Conservation (phyloP, 768 basidiomycete species). For the Hortiboletus flavorubellus region DNA sequence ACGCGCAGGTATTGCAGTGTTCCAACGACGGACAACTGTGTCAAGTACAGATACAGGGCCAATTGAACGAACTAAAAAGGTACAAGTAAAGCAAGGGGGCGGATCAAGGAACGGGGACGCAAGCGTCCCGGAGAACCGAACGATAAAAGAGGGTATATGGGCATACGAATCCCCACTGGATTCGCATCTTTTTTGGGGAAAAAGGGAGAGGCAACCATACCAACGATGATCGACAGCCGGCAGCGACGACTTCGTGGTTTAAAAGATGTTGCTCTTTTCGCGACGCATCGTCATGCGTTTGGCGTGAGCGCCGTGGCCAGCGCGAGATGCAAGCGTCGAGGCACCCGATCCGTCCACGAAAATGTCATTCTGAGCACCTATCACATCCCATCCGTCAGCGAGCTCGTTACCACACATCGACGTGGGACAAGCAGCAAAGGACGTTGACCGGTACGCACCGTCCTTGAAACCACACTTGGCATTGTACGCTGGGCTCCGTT, state of each 20-base stretch:
- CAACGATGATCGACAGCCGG: neutral
- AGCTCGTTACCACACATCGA: neutral
- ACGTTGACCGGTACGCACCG: conserved; percentile 5
- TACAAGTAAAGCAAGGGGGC: neutral
- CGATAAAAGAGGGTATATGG: neutral
- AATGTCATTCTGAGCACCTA: conserved; percentile 19
- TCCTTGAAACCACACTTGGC: conserved; percentile 5
- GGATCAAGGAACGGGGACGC: neutral
- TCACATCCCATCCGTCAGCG: neutral
- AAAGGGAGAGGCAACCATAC: neutral
- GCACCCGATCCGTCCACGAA: neutral
- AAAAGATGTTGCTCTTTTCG: neutral
- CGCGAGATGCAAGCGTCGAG: neutral
- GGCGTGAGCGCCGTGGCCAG: neutral
- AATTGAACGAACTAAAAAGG: neutral
- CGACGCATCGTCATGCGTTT: conserved; percentile 1
- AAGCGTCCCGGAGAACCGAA: neutral
- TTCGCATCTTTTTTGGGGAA: neutral
- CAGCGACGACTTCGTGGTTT: neutral
- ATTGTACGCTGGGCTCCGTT: conserved; percentile 11
- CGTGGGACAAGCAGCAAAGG: neutral
- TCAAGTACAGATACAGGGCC: too few species aligned
- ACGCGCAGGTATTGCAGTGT: too few species aligned
- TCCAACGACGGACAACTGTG: too few species aligned
- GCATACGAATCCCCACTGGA: neutral